phyloP scores from a whole-genome alignment of 192 early-diverging fungal species.

The Coemansia sp. region DNA sequence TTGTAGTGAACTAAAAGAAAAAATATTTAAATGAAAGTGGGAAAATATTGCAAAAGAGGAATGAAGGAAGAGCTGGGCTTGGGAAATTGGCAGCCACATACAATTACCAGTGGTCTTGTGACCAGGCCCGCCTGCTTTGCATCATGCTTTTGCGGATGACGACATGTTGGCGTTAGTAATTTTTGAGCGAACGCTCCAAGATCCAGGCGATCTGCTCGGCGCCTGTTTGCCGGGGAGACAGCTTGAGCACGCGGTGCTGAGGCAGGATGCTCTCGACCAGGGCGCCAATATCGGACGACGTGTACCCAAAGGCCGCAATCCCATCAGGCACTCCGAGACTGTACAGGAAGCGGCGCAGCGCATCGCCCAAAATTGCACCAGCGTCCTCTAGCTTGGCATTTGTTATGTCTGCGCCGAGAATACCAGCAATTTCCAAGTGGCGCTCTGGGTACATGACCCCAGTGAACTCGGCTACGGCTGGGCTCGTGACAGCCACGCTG shows the following conservation, averaged over 20 bases:
- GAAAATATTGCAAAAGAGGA: slow-evolving; percentile 1
- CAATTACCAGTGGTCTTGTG: neutral
- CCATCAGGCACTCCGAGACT: slow-evolving; percentile 83
- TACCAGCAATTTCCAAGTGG: slow-evolving; percentile 78
- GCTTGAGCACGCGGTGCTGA: slow-evolving; percentile 90
- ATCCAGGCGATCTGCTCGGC: slow-evolving; percentile 50
- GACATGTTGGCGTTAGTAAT: slow-evolving; percentile 35
- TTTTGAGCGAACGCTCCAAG: slow-evolving; percentile 51
- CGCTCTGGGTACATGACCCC: slow-evolving; percentile 80
- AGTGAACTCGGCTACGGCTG: slow-evolving; percentile 88
- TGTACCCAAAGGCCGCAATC: slow-evolving; percentile 75
- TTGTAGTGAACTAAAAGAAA: neutral
- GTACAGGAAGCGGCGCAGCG: slow-evolving; percentile 75
- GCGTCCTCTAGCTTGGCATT: slow-evolving; percentile 69
- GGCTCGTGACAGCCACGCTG: slow-evolving; percentile 89
- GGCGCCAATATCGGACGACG: slow-evolving; percentile 65
- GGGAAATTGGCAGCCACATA: neutral
- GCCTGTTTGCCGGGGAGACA: slow-evolving; percentile 68
- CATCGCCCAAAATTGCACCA: slow-evolving; percentile 75
- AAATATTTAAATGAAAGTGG: slow-evolving; percentile 1
- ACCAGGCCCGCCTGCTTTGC: neutral
- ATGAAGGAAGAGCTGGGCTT: neutral
- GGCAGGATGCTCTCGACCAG: slow-evolving; percentile 87
- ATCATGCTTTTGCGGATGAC: slow-evolving; percentile 4
- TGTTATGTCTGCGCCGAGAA: slow-evolving; percentile 74